Percentiles rank a stretch among this genome's conserved stretches.
These are phyloP conservation scores for Polytolypa hystricis DNA, from an alignment of 2,329 filamentous ascomycete species.

Conservation along the genomic window DNA sequence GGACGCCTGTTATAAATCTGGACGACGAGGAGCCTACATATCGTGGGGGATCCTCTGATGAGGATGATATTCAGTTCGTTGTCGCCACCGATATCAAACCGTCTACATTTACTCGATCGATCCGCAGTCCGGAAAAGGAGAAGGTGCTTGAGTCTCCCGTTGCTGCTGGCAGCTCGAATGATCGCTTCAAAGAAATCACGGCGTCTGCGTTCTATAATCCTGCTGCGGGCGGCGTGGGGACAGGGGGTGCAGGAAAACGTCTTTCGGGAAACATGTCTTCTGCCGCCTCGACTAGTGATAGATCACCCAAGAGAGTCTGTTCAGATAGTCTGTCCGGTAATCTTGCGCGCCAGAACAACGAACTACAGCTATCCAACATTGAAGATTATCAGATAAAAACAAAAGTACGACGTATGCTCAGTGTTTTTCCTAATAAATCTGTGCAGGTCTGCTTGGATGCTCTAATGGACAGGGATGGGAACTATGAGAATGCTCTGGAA, in stretches of 20 bases:
- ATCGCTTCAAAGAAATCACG: conserved; percentile 35
- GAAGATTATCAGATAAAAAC: conserved; percentile 37
- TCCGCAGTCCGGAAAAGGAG: conserved; percentile 28
- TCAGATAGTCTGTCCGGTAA: conserved; percentile 15
- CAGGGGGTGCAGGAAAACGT: conserved; percentile 22
- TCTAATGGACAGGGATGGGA: conserved; percentile 39
- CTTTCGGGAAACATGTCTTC: conserved; percentile 27
- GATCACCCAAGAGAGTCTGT: conserved; percentile 21
- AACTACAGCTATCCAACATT: conserved; percentile 40
- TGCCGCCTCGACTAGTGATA: not conserved
- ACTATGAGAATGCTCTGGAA: conserved; percentile 45
- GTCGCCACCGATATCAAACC: conserved; percentile 49
- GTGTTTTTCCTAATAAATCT: conserved; percentile 37
- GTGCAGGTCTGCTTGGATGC: conserved; percentile 41
- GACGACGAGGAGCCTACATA: conserved; percentile 48
- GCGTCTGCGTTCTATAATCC: conserved; percentile 33
- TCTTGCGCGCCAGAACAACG: conserved; percentile 33
- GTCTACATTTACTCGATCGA: conserved; percentile 42
- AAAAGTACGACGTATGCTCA: conserved; percentile 43
- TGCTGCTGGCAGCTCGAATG: conserved; percentile 15
- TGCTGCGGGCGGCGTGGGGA: conserved; percentile 9
- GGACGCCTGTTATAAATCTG: conserved; percentile 34
- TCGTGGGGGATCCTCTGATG: conserved; percentile 54
- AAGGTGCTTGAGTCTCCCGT: conserved; percentile 31
- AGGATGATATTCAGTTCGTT: conserved; percentile 39